Conservation (phyloP, 139 green algal species). For the Bryopsis sp. region DNA sequence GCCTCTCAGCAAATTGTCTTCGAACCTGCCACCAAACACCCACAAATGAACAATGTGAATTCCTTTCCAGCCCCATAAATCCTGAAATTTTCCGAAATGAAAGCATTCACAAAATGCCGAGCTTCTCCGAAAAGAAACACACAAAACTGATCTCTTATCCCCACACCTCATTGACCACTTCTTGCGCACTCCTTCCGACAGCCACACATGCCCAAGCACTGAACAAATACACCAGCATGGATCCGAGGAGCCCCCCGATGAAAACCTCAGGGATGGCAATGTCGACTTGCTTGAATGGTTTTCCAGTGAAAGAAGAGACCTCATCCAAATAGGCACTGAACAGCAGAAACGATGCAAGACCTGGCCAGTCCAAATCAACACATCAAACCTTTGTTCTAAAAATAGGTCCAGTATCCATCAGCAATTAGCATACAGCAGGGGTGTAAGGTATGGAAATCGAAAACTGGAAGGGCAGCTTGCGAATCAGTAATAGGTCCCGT, state of each 20-base stretch:
- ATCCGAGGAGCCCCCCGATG: constrained; percentile 80
- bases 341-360: constrained; percentile 92
- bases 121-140: no score
- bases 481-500: neutral
- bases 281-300: constrained; percentile 68
- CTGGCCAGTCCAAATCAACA: constrained; percentile 16
- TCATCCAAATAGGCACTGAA: constrained; percentile 92
- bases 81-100: no score
- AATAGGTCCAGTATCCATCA: no score
- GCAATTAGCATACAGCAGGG: no score
- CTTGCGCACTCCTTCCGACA: constrained; percentile 86
- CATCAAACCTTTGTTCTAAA: no score
- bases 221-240: constrained; percentile 97
- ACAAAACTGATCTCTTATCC: no score
- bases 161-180: constrained; percentile 65
- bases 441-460: no score
- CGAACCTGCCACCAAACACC: constrained; percentile 44
- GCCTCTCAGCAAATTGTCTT: constrained; percentile 50
- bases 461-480: no score
- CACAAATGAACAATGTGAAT: neutral
- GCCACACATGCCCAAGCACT: constrained; percentile 94
- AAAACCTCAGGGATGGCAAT: constrained; percentile 89
- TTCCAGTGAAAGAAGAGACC: constrained; percentile 44
- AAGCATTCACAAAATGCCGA: no score
- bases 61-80: no score